These are phyloP conservation scores for Byssothecium circinans DNA, from an alignment of 2,329 filamentous ascomycete species.

Conservation along the genomic window DNA sequence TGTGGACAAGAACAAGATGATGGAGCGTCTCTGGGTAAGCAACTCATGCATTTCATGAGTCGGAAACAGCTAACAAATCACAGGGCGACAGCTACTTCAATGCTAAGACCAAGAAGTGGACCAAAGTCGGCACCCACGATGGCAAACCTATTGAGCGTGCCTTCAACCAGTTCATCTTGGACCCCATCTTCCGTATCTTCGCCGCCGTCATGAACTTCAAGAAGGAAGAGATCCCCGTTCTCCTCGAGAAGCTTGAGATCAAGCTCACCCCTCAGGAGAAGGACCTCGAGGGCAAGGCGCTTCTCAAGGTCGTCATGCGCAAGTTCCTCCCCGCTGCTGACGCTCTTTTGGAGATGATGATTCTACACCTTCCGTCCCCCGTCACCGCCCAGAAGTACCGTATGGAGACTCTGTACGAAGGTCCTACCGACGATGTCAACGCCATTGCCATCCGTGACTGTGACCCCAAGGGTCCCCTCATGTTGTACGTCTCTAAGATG, in stretches of 20 bases:
- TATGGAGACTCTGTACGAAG: constrained; percentile 98
- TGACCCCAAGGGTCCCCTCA: constrained; percentile 95
- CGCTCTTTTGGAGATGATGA: constrained; percentile 99
- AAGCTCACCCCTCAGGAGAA: constrained; percentile 86
- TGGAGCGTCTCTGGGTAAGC: constrained; percentile 97
- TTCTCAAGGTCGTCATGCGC: constrained; percentile 97
- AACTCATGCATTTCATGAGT: neutral
- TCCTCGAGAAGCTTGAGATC: constrained; percentile 91
- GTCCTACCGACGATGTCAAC: constrained; percentile 87
- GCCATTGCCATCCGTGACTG: constrained; percentile 98
- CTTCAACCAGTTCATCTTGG: constrained; percentile 99
- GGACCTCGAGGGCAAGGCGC: constrained; percentile 93
- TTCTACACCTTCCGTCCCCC: constrained; percentile 96
- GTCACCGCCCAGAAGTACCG: constrained; percentile 96
- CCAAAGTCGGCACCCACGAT: constrained; percentile 79
- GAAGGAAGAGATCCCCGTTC: constrained; percentile 81
- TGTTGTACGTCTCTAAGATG: constrained; percentile 99
- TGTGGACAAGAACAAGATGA: constrained; percentile 99
- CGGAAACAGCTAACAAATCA: constrained; percentile 23
- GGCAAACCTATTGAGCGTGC: constrained; percentile 93
- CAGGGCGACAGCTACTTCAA: constrained; percentile 99
- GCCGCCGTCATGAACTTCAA: constrained; percentile 96
- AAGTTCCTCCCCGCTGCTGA: constrained; percentile 99
- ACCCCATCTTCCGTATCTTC: constrained; percentile 99
- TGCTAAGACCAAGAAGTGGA: constrained; percentile 99